A percentile compares a stretch with the other conserved stretches of the same genome.
Evolutionary conservation across 306 rosid genomes (phyloP).

Genomic region (Rosa chinensis): DNA sequence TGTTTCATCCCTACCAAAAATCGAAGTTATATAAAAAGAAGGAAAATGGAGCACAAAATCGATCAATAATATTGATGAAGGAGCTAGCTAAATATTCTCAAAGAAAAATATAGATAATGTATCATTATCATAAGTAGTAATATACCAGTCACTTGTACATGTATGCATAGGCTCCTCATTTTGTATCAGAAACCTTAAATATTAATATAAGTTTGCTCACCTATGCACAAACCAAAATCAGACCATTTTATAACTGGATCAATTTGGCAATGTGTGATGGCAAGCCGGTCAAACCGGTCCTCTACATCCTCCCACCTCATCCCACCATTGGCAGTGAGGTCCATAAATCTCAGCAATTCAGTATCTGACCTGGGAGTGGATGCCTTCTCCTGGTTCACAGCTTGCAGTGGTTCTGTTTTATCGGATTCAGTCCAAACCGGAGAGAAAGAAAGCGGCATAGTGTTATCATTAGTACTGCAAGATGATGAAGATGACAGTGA

Average conservation of each 20-base stretch:
- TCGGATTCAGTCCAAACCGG: slow-evolving; percentile 35
- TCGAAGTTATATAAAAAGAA: slow-evolving; percentile 1
- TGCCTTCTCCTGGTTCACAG: slow-evolving; percentile 23
- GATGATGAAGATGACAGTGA: slow-evolving; percentile 32
- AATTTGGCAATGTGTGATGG: slow-evolving; percentile 24
- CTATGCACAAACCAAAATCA: slow-evolving; percentile 65
- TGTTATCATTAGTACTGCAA: slow-evolving; percentile 8
- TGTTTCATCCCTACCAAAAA: slow-evolving; percentile 64
- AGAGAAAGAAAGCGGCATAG: slow-evolving; percentile 17
- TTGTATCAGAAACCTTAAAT: not conserved
- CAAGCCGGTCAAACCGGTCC: slow-evolving; percentile 52
- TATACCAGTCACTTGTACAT: not conserved
- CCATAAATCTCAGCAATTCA: slow-evolving; percentile 34
- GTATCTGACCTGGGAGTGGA: not conserved
- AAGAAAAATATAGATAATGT: too few species aligned
- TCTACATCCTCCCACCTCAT: slow-evolving; percentile 64
- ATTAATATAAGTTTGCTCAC: slow-evolving; percentile 47
- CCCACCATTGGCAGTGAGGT: slow-evolving; percentile 35
- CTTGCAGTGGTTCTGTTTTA: slow-evolving; percentile 7
- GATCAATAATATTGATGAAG: not conserved
- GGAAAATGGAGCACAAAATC: not conserved
- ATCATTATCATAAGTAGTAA: not conserved
- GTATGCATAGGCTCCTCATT: not conserved
- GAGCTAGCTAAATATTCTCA: too few species aligned
- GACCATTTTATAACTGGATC: slow-evolving; percentile 66